Evolutionary conservation across 306 rosid genomes (phyloP), one percentile per base, ranked within the genome.

Genomic region (Lupinus albus): DNA sequence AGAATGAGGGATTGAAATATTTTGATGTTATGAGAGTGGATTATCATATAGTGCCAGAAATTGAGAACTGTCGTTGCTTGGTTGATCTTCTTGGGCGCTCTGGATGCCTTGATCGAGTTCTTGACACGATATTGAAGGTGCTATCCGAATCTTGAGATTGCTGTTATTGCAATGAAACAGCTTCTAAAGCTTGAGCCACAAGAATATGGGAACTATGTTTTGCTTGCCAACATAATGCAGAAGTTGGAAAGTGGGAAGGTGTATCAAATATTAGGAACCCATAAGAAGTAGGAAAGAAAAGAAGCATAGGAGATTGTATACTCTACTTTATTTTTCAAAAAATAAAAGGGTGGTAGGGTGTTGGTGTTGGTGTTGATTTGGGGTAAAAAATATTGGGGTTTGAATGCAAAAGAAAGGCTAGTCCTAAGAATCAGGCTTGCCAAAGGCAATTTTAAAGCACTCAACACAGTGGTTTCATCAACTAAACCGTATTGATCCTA

Each of bases 31-130:
- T 88, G 91, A 78, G 58, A 64, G 33, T 39, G 44, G 58, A 71
- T 32, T 84, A 73, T 38, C 61, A 16, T 2, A 67, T 82, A 33
- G 81, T 72, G 54, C 91, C 89, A 3, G 83, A 84, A 69, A 78
- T 84, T 16, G 91, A 89, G 79, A 91, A 86, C 71, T 89, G 88
- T 63, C 90, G 97, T 52, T 89, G 96, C 71, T 57, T 93, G 4
- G 86, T 90, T 45, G 99, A 93, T 86, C 91, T 90, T 76, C 82
- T 93, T 0, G 97, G 96, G 15, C 89, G 96, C 7, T 79, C 83
- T 0, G 90, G 98, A 25, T 63, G 64, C n/a, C 78, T 93, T 64
- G 82, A 67, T 17, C 79, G 72, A 71, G 96, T 97, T 68, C 80
- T 91, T 2, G 72, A 88, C 36, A 64, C 74, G 18, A 73, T 88